Conservation (phyloP, 1,284 basidiomycete species). For the Apiotrichum porosum region DNA sequence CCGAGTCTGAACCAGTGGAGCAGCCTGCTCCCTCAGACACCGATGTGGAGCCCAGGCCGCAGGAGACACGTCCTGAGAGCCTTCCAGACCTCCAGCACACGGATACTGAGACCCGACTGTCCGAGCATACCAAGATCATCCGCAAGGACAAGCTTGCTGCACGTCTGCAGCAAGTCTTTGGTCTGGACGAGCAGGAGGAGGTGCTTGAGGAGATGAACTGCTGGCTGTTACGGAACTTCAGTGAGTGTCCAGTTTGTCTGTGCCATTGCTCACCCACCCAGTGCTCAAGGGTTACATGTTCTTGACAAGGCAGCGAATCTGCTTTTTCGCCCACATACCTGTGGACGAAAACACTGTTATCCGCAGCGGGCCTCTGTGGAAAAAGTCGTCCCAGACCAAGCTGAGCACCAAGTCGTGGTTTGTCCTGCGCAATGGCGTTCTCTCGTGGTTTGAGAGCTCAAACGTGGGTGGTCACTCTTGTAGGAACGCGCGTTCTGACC, state of each 20-base stretch:
- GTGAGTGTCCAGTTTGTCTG: slow-evolving; percentile 56
- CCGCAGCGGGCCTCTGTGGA: slow-evolving; percentile 77
- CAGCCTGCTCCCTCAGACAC: too few relatives aligned
- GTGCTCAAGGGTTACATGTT: slow-evolving; percentile 97
- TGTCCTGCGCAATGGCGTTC: slow-evolving; percentile 81
- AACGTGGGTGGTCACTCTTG: slow-evolving; percentile 56
- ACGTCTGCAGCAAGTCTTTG: slow-evolving; percentile 80
- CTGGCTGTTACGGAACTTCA: slow-evolving; percentile 76
- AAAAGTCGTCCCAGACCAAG: slow-evolving; percentile 78
- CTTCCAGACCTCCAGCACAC: too few relatives aligned
- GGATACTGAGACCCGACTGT: too few relatives aligned
- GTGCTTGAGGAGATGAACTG: slow-evolving; percentile 86
- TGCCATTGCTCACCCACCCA: slow-evolving; percentile 45
- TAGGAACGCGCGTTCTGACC: background rate
- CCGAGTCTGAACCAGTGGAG: too few relatives aligned
- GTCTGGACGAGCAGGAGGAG: slow-evolving; percentile 69
- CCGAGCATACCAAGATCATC: too few relatives aligned
- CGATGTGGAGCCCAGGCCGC: too few relatives aligned
- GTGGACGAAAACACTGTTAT: slow-evolving; percentile 79
- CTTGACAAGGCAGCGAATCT: slow-evolving; percentile 82
- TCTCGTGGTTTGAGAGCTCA: slow-evolving; percentile 93
- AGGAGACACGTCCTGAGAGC: too few relatives aligned
- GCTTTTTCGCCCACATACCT: slow-evolving; percentile 96
- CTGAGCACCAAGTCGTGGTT: slow-evolving; percentile 92
- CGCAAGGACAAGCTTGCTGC: slow-evolving; percentile 67